phyloP scores from a whole-genome alignment of 2,329 filamentous ascomycete species.

The Penicillium psychrosexuale region DNA sequence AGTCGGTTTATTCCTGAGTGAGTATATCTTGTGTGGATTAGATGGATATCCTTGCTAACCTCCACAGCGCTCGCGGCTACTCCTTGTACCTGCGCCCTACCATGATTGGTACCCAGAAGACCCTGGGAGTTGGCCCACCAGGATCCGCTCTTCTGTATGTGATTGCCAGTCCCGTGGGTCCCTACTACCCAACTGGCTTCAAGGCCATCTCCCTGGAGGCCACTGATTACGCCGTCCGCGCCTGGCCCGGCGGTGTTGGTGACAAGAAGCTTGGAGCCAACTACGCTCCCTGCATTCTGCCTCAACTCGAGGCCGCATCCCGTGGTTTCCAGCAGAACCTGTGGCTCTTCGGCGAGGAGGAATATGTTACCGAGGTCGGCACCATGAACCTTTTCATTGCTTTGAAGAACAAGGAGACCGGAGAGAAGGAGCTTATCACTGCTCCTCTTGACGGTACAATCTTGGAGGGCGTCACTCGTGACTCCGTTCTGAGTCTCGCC shows the following conservation, averaged over 20 bases:
- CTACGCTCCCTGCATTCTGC: slow-evolving; percentile 98
- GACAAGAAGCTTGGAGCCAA: slow-evolving; percentile 99
- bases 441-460: slow-evolving; percentile 96
- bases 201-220: slow-evolving; percentile 95
- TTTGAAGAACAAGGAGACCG: slow-evolving; percentile 78
- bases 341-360: slow-evolving; percentile 94
- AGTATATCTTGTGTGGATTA: slow-evolving; percentile 24
- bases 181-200: slow-evolving; percentile 98
- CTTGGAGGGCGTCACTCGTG: slow-evolving; percentile 87
- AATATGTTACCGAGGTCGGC: slow-evolving; percentile 94
- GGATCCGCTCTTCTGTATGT: slow-evolving; percentile 89
- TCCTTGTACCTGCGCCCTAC: slow-evolving; percentile 93
- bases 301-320: slow-evolving; percentile 85
- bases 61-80: slow-evolving; percentile 66
- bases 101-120: slow-evolving; percentile 94
- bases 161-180: slow-evolving; percentile 93
- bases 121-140: slow-evolving; percentile 87
- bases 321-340: slow-evolving; percentile 97
- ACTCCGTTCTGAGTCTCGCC: slow-evolving; percentile 84
- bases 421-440: slow-evolving; percentile 89
- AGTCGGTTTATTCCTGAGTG: slow-evolving; percentile 82
- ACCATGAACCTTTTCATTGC: slow-evolving; percentile 98
- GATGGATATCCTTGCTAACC: slow-evolving; percentile 8
- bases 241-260: slow-evolving; percentile 95
- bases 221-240: slow-evolving; percentile 92